Conservation (phyloP, 805 yeast species). For the Kazachstania bromeliacearum region DNA sequence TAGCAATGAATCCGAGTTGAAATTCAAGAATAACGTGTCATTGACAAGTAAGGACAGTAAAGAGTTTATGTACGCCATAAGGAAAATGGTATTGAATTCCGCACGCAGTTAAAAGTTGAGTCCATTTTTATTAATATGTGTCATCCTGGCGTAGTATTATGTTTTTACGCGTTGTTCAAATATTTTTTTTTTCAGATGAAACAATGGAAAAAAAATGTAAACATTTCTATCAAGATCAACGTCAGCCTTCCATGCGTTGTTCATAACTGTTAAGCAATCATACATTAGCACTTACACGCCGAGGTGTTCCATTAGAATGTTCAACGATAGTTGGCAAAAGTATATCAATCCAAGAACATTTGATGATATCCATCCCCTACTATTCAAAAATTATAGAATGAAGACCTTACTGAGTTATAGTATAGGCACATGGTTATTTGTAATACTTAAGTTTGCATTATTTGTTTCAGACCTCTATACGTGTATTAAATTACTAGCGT, state of each 20-base stretch:
- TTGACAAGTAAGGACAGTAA: conserved; percentile 13
- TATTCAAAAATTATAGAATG: conserved; percentile 17
- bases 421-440: conserved; percentile 22
- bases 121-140: no score
- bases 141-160: no score
- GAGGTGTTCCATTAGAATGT: no score
- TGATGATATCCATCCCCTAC: conserved; percentile 15
- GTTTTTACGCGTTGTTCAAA: no score
- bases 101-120: conserved; percentile 16
- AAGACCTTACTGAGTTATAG: conserved; percentile 16
- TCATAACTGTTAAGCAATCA: no score
- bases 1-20: no score
- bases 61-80: conserved; percentile 27
- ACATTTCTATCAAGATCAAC: no score
- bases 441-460: conserved; percentile 42
- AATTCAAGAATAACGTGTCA: conserved; percentile 7
- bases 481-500: conserved; percentile 60
- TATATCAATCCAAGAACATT: conserved; percentile 22
- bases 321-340: conserved; percentile 21
- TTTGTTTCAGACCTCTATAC: conserved; percentile 71
- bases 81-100: conserved; percentile 29
- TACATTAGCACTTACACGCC: no score
- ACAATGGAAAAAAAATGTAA: no score
- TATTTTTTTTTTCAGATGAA: no score
- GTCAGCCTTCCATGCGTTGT: no score